A percentile compares a stretch with the other conserved stretches of the same genome.
Conservation (phyloP, 2,329 filamentous ascomycete genomes). For the Cladophialophora psammophila region DNA sequence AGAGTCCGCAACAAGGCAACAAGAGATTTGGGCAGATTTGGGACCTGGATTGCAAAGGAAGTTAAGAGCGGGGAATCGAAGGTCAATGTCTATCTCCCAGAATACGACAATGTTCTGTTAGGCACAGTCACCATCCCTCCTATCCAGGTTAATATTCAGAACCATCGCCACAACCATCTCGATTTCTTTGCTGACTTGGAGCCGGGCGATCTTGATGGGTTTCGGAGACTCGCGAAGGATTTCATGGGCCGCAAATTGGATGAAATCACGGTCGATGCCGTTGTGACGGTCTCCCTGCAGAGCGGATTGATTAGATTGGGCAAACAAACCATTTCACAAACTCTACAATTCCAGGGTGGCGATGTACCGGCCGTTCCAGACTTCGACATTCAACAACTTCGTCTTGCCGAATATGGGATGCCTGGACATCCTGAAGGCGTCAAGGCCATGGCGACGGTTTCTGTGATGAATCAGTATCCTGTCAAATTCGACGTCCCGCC, state of each 20-base stretch:
- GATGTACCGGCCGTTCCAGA: constrained; percentile 79
- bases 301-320: constrained; percentile 82
- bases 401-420: constrained; percentile 73
- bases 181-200: constrained; percentile 80
- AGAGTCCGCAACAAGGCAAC: constrained; percentile 75
- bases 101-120: constrained; percentile 78
- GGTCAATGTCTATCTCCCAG: constrained; percentile 80
- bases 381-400: constrained; percentile 82
- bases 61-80: constrained; percentile 76
- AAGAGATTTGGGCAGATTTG: constrained; percentile 76
- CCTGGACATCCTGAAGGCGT: constrained; percentile 69
- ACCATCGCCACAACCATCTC: constrained; percentile 77
- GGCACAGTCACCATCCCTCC: constrained; percentile 79
- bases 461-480: constrained; percentile 78
- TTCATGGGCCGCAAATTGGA: constrained; percentile 83
- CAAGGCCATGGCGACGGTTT: constrained; percentile 78
- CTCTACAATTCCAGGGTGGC: constrained; percentile 51
- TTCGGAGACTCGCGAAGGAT: constrained; percentile 82
- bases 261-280: constrained; percentile 74
- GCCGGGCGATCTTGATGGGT: constrained; percentile 77
- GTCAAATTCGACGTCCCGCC: constrained; percentile 78
- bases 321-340: constrained; percentile 76
- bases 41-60: constrained; percentile 80
- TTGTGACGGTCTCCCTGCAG: constrained; percentile 74
- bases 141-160: constrained; percentile 76